Evolutionary conservation across 805 yeast genomes (phyloP).

Genomic region (Brettanomyces anomalus): DNA sequence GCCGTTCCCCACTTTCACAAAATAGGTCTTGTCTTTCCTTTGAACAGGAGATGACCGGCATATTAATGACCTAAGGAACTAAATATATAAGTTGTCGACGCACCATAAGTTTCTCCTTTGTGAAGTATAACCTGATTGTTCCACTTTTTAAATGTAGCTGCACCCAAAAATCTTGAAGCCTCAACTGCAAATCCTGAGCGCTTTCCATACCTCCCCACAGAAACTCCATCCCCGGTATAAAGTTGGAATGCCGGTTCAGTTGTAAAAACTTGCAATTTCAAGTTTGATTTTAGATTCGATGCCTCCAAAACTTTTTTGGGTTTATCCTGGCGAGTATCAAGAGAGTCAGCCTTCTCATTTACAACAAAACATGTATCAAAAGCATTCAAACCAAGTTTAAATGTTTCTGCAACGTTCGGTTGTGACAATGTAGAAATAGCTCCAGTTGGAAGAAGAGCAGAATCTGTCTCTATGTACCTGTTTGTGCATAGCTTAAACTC

Average conservation of each 20-base stretch:
- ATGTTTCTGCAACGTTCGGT: not conserved
- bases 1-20: too few species aligned
- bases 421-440: not conserved
- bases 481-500: not conserved
- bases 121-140: not conserved
- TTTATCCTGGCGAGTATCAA: not conserved
- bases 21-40: too few species aligned
- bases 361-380: not conserved
- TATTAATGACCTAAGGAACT: not conserved
- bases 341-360: not conserved
- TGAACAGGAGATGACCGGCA: not conserved
- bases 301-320: not conserved
- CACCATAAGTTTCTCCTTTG: constrained; percentile 1
- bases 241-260: constrained; percentile 1
- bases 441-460: not conserved
- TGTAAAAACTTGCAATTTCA: not conserved
- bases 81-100: not conserved
- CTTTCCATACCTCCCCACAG: not conserved
- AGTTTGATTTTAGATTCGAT: not conserved
- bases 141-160: not conserved
- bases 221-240: not conserved
- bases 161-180: not conserved
- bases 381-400: not conserved
- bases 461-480: not conserved
- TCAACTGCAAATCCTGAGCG: constrained; percentile 1